phyloP scores from a whole-genome alignment of 805 yeast species.

The Komagataella phaffii region DNA sequence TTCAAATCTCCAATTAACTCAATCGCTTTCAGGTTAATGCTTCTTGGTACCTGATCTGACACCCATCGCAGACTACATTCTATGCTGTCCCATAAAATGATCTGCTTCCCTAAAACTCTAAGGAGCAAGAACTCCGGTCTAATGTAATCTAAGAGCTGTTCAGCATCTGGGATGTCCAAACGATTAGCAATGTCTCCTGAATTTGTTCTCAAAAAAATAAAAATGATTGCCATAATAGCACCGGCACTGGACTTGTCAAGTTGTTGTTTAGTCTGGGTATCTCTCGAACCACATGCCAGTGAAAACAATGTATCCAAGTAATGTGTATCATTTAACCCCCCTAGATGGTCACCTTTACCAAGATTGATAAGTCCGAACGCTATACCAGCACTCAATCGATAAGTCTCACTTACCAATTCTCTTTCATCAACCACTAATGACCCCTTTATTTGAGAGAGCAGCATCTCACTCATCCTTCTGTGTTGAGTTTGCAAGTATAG shows the following conservation, averaged over 20 bases:
- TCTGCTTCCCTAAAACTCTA: constrained; percentile 45
- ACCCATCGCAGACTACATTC: constrained; percentile 41
- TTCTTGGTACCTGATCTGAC: constrained; percentile 36
- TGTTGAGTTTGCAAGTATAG: constrained; percentile 69
- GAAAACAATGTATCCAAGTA: constrained; percentile 47
- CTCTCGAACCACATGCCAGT: constrained; percentile 42
- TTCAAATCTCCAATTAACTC: constrained; percentile 22
- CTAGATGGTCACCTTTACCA: constrained; percentile 54
- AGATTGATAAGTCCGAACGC: constrained; percentile 75
- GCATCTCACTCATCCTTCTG: constrained; percentile 72
- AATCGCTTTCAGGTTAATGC: constrained; percentile 17
- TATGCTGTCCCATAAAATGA: constrained; percentile 66
- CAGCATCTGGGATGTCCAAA: constrained; percentile 44
- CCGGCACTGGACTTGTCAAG: constrained; percentile 59
- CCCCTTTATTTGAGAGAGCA: constrained; percentile 45
- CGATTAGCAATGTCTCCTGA: constrained; percentile 47
- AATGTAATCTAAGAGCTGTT: constrained; percentile 48
- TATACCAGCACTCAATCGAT: constrained; percentile 78
- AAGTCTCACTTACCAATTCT: constrained; percentile 58
- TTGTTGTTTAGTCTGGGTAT: constrained; percentile 44
- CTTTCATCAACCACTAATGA: constrained; percentile 39
- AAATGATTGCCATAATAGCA: constrained; percentile 59
- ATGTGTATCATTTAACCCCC: constrained; percentile 45
- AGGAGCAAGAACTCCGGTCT: constrained; percentile 70
- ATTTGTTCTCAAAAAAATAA: constrained; percentile 61